A percentile compares a stretch with the other conserved stretches of the same genome.
Evolutionary conservation across 2,329 filamentous ascomycete genomes (phyloP).

Genomic region (Epichloe sp.): DNA sequence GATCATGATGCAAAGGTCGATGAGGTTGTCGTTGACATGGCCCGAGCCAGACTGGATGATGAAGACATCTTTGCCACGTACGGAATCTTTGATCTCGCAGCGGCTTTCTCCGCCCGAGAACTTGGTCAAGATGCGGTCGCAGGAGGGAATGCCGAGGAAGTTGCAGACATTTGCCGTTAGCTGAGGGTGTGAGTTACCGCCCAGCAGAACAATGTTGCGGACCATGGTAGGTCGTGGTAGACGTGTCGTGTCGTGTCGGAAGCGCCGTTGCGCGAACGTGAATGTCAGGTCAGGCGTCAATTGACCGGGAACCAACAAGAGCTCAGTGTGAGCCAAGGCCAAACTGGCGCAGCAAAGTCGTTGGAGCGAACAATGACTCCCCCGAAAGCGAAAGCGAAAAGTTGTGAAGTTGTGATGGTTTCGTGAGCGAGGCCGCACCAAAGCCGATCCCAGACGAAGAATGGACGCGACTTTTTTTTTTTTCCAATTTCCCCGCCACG

Average conservation of each 20-base stretch:
- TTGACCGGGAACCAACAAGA: neutral
- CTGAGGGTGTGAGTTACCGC: constrained; percentile 82
- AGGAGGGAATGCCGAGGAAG: constrained; percentile 73
- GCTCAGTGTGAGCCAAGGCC: neutral
- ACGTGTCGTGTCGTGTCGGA: neutral
- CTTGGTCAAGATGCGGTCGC: constrained; percentile 74
- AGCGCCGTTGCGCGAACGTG: neutral
- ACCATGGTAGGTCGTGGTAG: constrained; percentile 49
- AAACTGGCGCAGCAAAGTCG: neutral
- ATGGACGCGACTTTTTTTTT: constrained; percentile 6
- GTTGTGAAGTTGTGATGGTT: neutral
- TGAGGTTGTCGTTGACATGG: constrained; percentile 88
- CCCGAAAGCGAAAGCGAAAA: neutral
- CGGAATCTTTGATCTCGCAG: constrained; percentile 91
- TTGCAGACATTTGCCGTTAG: constrained; percentile 80
- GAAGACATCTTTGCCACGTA: constrained; percentile 96
- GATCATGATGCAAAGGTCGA: constrained; percentile 95
- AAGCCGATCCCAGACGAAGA: neutral
- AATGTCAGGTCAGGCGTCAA: neutral
- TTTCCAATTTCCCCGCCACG: constrained; percentile 6
- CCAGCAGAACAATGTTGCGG: constrained; percentile 86
- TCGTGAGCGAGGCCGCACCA: constrained; percentile 2
- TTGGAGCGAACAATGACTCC: neutral
- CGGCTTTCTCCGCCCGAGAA: constrained; percentile 93
- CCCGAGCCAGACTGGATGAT: constrained; percentile 92